Percentiles rank a stretch among this genome's conserved stretches.
phyloP scores from a whole-genome alignment of 805 yeast genomes.

The Citeromyces matritensis region DNA sequence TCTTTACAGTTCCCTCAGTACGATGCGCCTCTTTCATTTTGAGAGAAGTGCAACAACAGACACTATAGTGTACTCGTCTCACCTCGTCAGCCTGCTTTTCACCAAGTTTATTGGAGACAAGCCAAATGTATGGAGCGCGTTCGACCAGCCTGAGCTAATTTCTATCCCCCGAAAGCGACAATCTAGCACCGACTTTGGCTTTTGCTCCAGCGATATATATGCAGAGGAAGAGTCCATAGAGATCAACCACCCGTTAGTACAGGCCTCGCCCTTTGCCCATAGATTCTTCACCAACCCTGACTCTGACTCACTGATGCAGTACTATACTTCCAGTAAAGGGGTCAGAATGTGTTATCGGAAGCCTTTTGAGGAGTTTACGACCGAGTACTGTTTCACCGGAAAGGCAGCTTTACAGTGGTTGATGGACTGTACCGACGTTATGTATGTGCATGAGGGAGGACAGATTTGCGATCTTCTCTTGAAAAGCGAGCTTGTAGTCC shows the following conservation, averaged over 20 bases:
- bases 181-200: not conserved
- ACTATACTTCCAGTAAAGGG: constrained; percentile 55
- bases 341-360: too few species aligned
- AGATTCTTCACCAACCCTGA: constrained; percentile 79
- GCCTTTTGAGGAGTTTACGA: constrained; percentile 2
- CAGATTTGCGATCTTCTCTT: constrained; percentile 35
- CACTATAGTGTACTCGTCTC: constrained; percentile 42
- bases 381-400: constrained; percentile 49
- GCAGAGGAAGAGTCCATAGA: not conserved
- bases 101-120: constrained; percentile 41
- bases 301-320: constrained; percentile 69
- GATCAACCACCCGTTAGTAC: not conserved
- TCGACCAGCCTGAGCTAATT: constrained; percentile 31
- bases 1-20: constrained; percentile 43
- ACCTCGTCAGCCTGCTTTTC: constrained; percentile 53
- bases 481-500: constrained; percentile 27
- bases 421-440: constrained; percentile 73
- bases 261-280: constrained; percentile 56
- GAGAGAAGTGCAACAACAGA: constrained; percentile 51
- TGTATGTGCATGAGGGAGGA: constrained; percentile 34
- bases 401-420: constrained; percentile 78
- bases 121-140: constrained; percentile 61
- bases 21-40: constrained; percentile 55
- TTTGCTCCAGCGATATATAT: not conserved
- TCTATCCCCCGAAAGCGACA: constrained; percentile 18